Percentiles rank a stretch among this genome's conserved stretches.
phyloP scores from a whole-genome alignment of 495 filamentous ascomycete genomes.

The Penicillium canariense region DNA sequence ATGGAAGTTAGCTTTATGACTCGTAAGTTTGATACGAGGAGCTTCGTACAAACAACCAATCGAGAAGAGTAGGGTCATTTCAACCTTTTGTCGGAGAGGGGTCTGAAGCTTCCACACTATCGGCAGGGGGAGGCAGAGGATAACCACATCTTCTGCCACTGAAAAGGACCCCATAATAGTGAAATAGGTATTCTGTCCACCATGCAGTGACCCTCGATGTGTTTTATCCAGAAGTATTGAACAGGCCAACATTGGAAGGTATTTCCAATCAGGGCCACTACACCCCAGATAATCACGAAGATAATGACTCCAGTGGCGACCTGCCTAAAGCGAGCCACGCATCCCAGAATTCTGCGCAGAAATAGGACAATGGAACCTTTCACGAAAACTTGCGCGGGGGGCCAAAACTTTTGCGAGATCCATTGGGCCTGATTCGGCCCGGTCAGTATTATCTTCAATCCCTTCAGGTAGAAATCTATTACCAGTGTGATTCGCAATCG shows the following conservation, averaged over 20 bases:
- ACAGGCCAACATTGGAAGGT: constrained; percentile 35
- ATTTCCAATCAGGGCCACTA: constrained; percentile 24
- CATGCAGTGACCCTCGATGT: constrained; percentile 31
- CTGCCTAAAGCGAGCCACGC: constrained; percentile 10
- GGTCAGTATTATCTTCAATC: too few species aligned
- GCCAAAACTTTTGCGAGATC: constrained; percentile 29
- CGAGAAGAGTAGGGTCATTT: constrained; percentile 30
- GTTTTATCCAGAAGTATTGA: constrained; percentile 30
- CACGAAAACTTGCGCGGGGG: constrained; percentile 25
- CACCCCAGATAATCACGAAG: constrained; percentile 25
- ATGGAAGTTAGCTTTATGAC: neutral
- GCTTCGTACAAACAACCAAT: constrained; percentile 31
- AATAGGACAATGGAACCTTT: constrained; percentile 40
- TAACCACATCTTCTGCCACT: constrained; percentile 23
- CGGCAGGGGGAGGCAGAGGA: constrained; percentile 32
- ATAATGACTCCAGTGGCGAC: constrained; percentile 15
- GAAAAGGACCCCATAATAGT: constrained; percentile 22
- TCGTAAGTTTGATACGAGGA: too few species aligned
- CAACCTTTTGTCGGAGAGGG: constrained; percentile 26
- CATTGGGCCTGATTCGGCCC: constrained; percentile 20
- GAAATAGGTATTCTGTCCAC: constrained; percentile 17
- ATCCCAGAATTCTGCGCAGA: constrained; percentile 26
- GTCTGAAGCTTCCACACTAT: constrained; percentile 36
- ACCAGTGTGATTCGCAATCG: constrained; percentile 14
- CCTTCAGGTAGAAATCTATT: too few species aligned